A percentile compares a stretch with the other conserved stretches of the same genome.
Conservation (phyloP, 2,329 filamentous ascomycete species). For the Elsinoe necatrix region DNA sequence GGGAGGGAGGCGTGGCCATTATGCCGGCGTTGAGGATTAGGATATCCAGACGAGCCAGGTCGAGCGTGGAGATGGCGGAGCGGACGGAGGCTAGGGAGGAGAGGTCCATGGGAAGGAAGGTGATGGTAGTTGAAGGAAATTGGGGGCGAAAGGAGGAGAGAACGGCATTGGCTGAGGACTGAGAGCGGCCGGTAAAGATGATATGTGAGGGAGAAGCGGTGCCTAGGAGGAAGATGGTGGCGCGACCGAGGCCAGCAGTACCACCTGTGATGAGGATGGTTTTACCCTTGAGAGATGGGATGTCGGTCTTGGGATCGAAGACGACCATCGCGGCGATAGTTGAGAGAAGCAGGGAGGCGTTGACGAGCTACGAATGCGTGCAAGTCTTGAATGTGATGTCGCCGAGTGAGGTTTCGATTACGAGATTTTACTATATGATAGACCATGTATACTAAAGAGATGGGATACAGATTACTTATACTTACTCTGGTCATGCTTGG, state of each 20-base stretch:
- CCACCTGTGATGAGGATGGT: conserved; percentile 27
- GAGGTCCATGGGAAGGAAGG: conserved; percentile 43
- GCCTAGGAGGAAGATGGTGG: conserved; percentile 38
- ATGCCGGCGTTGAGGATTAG: conserved; percentile 25
- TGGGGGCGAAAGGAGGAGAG: conserved; percentile 31
- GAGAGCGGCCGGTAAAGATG: conserved; percentile 45
- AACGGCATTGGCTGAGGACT: conserved; percentile 36
- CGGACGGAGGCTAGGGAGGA: conserved; percentile 43
- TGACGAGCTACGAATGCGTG: not conserved
- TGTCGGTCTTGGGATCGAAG: conserved; percentile 23
- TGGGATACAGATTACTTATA: not conserved
- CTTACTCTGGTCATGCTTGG: not conserved
- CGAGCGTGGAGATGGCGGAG: conserved; percentile 37
- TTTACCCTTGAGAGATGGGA: conserved; percentile 24
- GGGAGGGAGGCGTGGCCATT: conserved; percentile 19
- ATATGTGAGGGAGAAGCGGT: conserved; percentile 42
- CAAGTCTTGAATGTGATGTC: not conserved
- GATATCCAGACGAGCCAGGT: conserved; percentile 31
- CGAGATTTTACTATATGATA: no score
- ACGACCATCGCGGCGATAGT: not conserved
- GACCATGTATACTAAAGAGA: not conserved
- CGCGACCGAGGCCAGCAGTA: conserved; percentile 40
- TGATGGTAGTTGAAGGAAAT: conserved; percentile 32
- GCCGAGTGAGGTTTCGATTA: no score
- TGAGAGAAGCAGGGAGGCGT: not conserved